phyloP scores from a whole-genome alignment of 1,284 basidiomycete genomes.

The Melampsora larici-populina region DNA sequence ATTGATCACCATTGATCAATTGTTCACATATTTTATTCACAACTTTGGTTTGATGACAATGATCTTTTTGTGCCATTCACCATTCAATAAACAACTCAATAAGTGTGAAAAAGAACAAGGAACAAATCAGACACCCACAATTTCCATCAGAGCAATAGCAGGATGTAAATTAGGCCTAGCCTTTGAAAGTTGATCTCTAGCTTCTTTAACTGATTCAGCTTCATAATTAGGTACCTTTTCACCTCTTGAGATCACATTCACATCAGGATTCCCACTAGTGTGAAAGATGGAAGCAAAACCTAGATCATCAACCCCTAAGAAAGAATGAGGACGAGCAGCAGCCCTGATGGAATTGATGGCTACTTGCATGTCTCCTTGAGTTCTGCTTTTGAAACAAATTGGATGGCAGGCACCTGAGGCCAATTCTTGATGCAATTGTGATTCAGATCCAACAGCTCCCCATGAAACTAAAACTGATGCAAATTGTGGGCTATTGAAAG shows the following conservation, averaged over 20 bases:
- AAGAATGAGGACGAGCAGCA: slow-evolving; percentile 79
- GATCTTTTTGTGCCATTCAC: slow-evolving; percentile 58
- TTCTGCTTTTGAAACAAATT: slow-evolving; percentile 67
- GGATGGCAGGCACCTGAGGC: slow-evolving; percentile 82
- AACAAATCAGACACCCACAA: slow-evolving; percentile 64
- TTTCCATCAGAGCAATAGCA: slow-evolving; percentile 79
- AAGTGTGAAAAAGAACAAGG: neutral
- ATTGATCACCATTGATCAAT: slow-evolving; percentile 65
- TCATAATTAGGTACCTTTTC: slow-evolving; percentile 81
- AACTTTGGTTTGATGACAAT: slow-evolving; percentile 61
- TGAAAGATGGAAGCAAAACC: slow-evolving; percentile 86
- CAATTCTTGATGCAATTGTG: slow-evolving; percentile 86
- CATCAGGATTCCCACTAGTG: slow-evolving; percentile 78
- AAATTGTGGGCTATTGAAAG: slow-evolving; percentile 78
- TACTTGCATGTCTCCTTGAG: slow-evolving; percentile 56
- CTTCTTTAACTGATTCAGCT: slow-evolving; percentile 71
- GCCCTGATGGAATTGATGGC: slow-evolving; percentile 80
- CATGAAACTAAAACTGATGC: slow-evolving; percentile 92
- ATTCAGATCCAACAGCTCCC: slow-evolving; percentile 98
- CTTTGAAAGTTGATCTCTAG: slow-evolving; percentile 67
- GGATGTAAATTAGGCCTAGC: slow-evolving; percentile 63
- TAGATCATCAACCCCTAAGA: slow-evolving; percentile 88
- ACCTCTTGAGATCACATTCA: slow-evolving; percentile 84
- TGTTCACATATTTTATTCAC: slow-evolving; percentile 64
- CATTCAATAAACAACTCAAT: neutral